Evolutionary conservation across 345 rosid species (phyloP), one percentile per base, ranked within the genome.

Genomic region (Erucastrum elatum): DNA sequence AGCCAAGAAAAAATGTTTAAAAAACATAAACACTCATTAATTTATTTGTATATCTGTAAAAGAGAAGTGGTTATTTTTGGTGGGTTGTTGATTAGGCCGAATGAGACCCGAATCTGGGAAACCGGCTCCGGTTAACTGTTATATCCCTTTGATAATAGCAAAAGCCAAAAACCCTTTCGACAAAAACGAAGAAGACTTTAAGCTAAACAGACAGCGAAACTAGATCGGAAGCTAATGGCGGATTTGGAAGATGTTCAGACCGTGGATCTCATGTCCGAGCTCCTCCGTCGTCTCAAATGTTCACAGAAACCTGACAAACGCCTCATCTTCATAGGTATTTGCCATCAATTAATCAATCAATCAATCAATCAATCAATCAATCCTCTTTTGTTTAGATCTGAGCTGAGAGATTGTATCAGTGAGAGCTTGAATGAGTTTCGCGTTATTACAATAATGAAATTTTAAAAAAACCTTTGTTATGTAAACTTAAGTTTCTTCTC

Each of bases 201-300:
- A 70, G 76, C 41, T 31, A 31, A 31, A 6, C 68, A 53, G 74
- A 33, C 31, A 2, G 70, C 60, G 27, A 67, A 63, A 64, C 11
- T 33, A 70, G 79, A 80, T 75, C 76, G 21, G 56, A 51, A 64
- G 80, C 64, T 64, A 85, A 85, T 87, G 80, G 87, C 80, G 35
- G 78, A 73, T 29, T 80, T 94, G 85, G 97, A 94, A 70, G 89
- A 94, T 84, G 83, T 91, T 49, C 89, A 93, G 27, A 88, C 94
- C 1, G 83, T 86, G 72, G 86, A 91, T 89, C 90, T 94, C 74
- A 88, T 91, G 96, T 85, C 87, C 46, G 97, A 94, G 84, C 88
- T 94, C 74, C 94, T 94, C 78, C 97, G 93, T 39, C 94, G 97
- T 26, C 25, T 94, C 77, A 88, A 87, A 81, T 94, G 98, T 85